Percentiles rank a stretch among this genome's conserved stretches.
Conservation (phyloP, 441 rosid species). For the Pelargonium citronellum region DNA sequence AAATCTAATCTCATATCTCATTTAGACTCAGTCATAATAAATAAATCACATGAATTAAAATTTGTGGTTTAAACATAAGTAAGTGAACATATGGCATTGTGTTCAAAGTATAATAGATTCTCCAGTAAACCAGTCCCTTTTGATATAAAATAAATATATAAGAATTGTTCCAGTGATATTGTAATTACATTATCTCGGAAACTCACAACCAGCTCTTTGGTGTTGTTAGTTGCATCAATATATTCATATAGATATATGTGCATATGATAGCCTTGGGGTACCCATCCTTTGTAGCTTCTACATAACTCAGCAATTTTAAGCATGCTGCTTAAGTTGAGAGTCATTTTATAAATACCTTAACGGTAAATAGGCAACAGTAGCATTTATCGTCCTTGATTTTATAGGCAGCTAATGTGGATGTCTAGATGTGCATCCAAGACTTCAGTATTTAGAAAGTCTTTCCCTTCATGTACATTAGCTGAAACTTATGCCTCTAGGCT, state of each 20-base stretch:
- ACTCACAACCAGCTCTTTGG: not conserved
- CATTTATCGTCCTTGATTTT: not conserved
- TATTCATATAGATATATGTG: not conserved
- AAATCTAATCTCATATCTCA: too few species aligned
- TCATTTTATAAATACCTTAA: not conserved
- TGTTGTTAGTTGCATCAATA: not conserved
- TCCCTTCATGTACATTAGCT: not conserved
- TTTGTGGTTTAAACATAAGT: too few species aligned
- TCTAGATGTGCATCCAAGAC: too few species aligned
- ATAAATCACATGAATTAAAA: too few species aligned
- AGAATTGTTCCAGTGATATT: not conserved
- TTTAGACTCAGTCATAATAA: too few species aligned
- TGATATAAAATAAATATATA: too few species aligned
- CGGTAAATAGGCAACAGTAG: not conserved
- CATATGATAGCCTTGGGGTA: too few species aligned
- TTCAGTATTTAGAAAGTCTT: too few species aligned
- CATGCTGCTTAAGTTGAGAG: not conserved
- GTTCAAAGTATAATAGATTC: not conserved
- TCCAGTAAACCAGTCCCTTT: not conserved
- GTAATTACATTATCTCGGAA: not conserved
- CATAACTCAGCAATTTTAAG: not conserved
- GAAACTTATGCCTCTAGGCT: not conserved
- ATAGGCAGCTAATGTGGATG: not conserved
- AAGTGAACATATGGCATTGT: not conserved
- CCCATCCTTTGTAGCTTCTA: not conserved